phyloP scores from a whole-genome alignment of 306 rosid genomes.

The Hippophae rhamnoides region DNA sequence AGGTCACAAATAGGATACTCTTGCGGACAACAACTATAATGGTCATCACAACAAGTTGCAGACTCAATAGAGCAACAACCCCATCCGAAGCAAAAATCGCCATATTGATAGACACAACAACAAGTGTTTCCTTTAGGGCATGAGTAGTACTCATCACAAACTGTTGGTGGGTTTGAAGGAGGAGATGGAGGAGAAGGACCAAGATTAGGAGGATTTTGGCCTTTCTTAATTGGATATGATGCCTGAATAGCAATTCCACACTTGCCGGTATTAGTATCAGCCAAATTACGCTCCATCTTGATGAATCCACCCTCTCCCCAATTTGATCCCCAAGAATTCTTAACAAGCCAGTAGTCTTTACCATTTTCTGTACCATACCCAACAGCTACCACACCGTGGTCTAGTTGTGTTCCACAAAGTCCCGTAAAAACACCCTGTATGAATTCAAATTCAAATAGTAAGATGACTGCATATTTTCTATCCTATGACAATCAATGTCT shows the following conservation, averaged over 20 bases:
- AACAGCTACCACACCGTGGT: conserved; percentile 66
- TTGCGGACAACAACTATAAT: conserved; percentile 68
- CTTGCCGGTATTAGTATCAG: conserved; percentile 32
- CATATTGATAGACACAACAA: conserved; percentile 57
- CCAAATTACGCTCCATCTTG: conserved; percentile 54
- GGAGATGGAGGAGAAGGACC: conserved; percentile 68
- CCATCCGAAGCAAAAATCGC: conserved; percentile 64
- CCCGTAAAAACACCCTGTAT: conserved; percentile 76
- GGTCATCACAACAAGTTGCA: conserved; percentile 78
- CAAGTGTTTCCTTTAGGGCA: conserved; percentile 66
- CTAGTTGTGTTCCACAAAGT: conserved; percentile 68
- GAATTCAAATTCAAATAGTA: background rate
- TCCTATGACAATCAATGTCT: too few species aligned
- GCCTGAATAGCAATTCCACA: conserved; percentile 79
- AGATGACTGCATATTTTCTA: too few species aligned
- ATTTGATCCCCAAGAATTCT: conserved; percentile 73
- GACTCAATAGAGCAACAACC: conserved; percentile 86
- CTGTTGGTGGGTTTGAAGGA: conserved; percentile 34
- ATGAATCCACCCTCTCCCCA: conserved; percentile 89
- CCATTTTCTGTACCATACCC: conserved; percentile 76
- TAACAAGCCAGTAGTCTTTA: conserved; percentile 65
- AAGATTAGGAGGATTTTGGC: conserved; percentile 72
- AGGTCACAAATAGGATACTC: conserved; percentile 72
- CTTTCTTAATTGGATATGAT: conserved; percentile 70
- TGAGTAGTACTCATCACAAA: conserved; percentile 56